Evolutionary conservation across 2,329 filamentous ascomycete genomes (phyloP).

Genomic region (Botrytis elliptica): DNA sequence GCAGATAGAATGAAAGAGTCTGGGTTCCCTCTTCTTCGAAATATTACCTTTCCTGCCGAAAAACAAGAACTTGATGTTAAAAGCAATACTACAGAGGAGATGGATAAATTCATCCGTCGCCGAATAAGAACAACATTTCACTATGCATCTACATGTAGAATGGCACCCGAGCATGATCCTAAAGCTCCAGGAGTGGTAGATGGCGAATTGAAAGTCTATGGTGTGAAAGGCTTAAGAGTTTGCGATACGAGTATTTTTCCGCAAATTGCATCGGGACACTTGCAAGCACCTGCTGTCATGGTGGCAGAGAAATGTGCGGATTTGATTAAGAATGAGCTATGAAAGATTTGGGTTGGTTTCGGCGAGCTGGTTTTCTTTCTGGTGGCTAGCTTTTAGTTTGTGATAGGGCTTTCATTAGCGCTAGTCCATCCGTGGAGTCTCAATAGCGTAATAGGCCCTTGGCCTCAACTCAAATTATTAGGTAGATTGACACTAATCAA

Average conservation of each 20-base stretch:
- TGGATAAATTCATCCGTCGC: constrained; percentile 9
- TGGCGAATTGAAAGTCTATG: constrained; percentile 31
- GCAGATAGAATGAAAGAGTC: constrained; percentile 19
- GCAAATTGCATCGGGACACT: constrained; percentile 29
- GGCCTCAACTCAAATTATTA: neutral
- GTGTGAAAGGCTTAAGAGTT: constrained; percentile 31
- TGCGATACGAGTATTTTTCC: constrained; percentile 34
- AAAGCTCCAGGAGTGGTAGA: constrained; percentile 30
- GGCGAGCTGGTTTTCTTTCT: neutral
- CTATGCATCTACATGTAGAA: constrained; percentile 4
- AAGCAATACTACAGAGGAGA: neutral
- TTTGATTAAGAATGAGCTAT: constrained; percentile 17
- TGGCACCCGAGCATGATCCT: constrained; percentile 35
- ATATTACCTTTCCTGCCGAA: neutral
- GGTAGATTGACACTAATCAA: neutral
- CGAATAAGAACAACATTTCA: neutral
- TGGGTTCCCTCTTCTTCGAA: constrained; percentile 30
- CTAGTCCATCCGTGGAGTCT: neutral
- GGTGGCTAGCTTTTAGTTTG: neutral
- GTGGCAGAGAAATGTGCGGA: constrained; percentile 32
- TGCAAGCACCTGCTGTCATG: constrained; percentile 32
- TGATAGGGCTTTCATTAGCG: neutral
- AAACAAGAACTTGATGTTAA: neutral
- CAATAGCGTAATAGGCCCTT: neutral
- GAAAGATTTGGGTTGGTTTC: neutral